A percentile compares a stretch with the other conserved stretches of the same genome.
Evolutionary conservation across 495 filamentous ascomycete genomes (phyloP).

Genomic region (Opeltia flavorubescens): DNA sequence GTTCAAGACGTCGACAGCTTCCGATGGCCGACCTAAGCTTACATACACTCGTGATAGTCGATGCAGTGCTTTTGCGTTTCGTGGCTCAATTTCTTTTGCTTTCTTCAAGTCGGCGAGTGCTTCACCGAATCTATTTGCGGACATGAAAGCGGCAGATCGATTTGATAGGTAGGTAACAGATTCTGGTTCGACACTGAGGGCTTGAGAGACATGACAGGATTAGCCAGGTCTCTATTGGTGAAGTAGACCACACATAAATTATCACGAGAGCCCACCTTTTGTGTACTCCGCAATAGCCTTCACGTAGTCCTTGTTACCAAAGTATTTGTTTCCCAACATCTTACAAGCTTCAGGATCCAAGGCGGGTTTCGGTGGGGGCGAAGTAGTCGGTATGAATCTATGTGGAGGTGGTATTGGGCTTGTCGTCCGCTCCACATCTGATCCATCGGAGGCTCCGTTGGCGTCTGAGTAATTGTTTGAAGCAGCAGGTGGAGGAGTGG

Average conservation of each 20-base stretch:
- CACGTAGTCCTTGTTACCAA: constrained; percentile 77
- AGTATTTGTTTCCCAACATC: constrained; percentile 85
- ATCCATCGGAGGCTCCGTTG: constrained; percentile 34
- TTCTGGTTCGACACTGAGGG: constrained; percentile 63
- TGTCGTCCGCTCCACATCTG: constrained; percentile 33
- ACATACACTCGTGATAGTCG: constrained; percentile 82
- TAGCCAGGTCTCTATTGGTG: not conserved
- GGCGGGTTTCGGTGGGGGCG: constrained; percentile 27
- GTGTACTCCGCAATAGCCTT: constrained; percentile 85
- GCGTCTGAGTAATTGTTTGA: constrained; percentile 16
- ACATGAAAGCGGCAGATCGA: constrained; percentile 86
- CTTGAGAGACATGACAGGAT: constrained; percentile 28
- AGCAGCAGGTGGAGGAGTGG: constrained; percentile 12
- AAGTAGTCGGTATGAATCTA: constrained; percentile 44
- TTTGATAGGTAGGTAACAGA: constrained; percentile 88
- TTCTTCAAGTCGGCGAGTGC: constrained; percentile 75
- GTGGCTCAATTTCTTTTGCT: constrained; percentile 66
- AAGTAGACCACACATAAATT: too few relatives aligned
- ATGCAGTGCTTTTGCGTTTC: constrained; percentile 74
- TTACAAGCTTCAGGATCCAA: constrained; percentile 83
- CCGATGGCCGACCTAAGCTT: constrained; percentile 66
- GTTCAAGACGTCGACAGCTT: constrained; percentile 66
- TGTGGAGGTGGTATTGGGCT: constrained; percentile 76
- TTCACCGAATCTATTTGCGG: constrained; percentile 56
- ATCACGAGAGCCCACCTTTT: constrained; percentile 61